A percentile compares a stretch with the other conserved stretches of the same genome.
phyloP scores from a whole-genome alignment of 352 stramenopile genomes.

The Globisporangium paddicum region DNA sequence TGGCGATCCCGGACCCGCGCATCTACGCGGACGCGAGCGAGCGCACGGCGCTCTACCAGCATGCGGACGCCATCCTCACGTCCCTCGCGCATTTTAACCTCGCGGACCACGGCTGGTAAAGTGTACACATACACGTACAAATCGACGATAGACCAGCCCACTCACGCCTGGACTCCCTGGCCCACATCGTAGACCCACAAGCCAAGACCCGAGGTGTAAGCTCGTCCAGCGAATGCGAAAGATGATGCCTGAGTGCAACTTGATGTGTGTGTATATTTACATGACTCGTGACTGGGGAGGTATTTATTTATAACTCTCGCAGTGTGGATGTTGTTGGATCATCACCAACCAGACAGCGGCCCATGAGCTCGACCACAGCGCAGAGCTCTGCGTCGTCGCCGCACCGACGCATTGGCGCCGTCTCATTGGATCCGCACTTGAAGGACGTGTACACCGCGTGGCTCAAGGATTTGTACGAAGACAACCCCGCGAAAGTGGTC shows the following conservation, averaged over 20 bases:
- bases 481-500: constrained; percentile 23
- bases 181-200: too few species aligned
- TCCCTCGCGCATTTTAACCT: constrained; percentile 58
- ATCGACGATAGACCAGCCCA: background rate
- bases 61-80: constrained; percentile 60
- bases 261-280: too few species aligned
- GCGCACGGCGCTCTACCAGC: constrained; percentile 37
- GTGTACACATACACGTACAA: background rate
- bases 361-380: background rate
- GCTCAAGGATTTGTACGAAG: constrained; percentile 37
- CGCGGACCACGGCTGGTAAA: constrained; percentile 45
- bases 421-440: constrained; percentile 16
- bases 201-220: too few species aligned
- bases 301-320: too few species aligned
- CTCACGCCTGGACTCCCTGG: too few species aligned
- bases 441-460: constrained; percentile 38
- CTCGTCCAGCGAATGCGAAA: too few species aligned
- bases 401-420: background rate
- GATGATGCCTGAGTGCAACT: too few species aligned
- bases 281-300: too few species aligned
- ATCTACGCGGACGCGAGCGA: constrained; percentile 49
- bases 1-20: constrained; percentile 65
- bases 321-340: too few species aligned
- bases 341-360: too few species aligned
- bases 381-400: background rate